Base-by-base conservation (phyloP, 2,329 filamentous ascomycete genomes). In the Lithohypha guttulata region DNA sequence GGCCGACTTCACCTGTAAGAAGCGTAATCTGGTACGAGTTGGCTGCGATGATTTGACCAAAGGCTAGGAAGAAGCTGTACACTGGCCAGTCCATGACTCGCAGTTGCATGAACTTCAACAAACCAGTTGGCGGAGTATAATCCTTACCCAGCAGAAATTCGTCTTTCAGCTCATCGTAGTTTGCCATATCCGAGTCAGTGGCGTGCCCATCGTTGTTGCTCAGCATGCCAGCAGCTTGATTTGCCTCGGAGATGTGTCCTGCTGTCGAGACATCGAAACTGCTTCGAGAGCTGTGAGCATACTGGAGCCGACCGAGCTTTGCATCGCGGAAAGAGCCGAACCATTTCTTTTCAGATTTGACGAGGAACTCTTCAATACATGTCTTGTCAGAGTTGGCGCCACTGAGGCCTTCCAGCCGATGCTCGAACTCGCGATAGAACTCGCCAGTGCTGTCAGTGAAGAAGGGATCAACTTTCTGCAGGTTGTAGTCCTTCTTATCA, bases 1-100 rank as follows among this genome's bases (percentile, higher is more conserved):
- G 66, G 40, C 73, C 75, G 14, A 75, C 64, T 48, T 76, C 69
- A 13, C 77, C 77, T 0, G 74, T 76, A 14, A 81, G 64, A n/a
- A 81, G 64, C 0, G 75, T 78, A 51, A 81, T 74, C 52, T 81
- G 77, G 56, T 79, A 79, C 0, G 74, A 79, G 56, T 78, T 79
- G 41, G 74, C 72, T 1, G 76, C 73, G 34, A 79, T 71, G 44
- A 79, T 73, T 50, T 79, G 75, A 15, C 73, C 71, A 23, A 77
- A 62, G 6, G 73, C 73, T 13, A 79, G 65, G 32, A 79, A 63
- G 44, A 79, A 65, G 3, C 72, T 69, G 53, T 79, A 79, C 5
- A 78, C 53, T 0, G 75, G 76, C 75, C 75, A 79, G 49, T 77
- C 73, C n/a, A 71, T 71, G 39, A 78, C 55, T 23, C 73, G 71